A percentile compares a stretch with the other conserved stretches of the same genome.
These are phyloP conservation scores for Delphinella strobiligena DNA, from an alignment of 2,329 filamentous ascomycete species.

Conservation along the genomic window DNA sequence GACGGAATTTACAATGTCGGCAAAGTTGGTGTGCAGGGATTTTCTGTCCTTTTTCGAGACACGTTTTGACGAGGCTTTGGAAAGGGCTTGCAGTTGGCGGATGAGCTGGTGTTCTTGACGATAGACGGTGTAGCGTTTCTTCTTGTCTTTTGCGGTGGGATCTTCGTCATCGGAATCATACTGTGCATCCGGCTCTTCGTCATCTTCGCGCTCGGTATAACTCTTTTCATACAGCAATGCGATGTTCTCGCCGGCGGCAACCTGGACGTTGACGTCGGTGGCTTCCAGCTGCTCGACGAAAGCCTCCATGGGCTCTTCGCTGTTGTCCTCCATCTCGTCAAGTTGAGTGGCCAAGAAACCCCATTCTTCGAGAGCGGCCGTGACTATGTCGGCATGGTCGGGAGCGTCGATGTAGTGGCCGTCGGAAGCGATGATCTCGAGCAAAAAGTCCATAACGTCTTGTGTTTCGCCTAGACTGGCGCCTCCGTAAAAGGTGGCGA, in stretches of 20 bases:
- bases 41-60: conserved; percentile 57
- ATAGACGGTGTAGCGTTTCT: conserved; percentile 58
- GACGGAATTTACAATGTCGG: conserved; percentile 53
- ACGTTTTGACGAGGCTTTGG: conserved; percentile 47
- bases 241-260: conserved; percentile 67
- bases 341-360: conserved; percentile 67
- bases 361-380: conserved; percentile 67
- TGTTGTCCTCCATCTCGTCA: conserved; percentile 60
- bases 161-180: conserved; percentile 34
- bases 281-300: conserved; percentile 81
- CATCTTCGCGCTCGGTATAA: conserved; percentile 45
- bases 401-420: conserved; percentile 59
- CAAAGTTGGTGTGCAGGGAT: conserved; percentile 52
- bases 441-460: conserved; percentile 61
- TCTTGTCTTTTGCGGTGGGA: conserved; percentile 35
- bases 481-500: conserved; percentile 65
- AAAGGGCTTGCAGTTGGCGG: conserved; percentile 46
- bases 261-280: conserved; percentile 58
- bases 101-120: conserved; percentile 50
- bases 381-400: conserved; percentile 59
- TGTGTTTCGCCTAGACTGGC: conserved; percentile 53
- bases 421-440: conserved; percentile 71
- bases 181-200: conserved; percentile 31
- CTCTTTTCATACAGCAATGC: conserved; percentile 71
- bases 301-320: conserved; percentile 61